Percentiles rank a stretch among this genome's conserved stretches.
phyloP scores from a whole-genome alignment of 169 alveolate species.

The Cyclospora cayetanensis region DNA sequence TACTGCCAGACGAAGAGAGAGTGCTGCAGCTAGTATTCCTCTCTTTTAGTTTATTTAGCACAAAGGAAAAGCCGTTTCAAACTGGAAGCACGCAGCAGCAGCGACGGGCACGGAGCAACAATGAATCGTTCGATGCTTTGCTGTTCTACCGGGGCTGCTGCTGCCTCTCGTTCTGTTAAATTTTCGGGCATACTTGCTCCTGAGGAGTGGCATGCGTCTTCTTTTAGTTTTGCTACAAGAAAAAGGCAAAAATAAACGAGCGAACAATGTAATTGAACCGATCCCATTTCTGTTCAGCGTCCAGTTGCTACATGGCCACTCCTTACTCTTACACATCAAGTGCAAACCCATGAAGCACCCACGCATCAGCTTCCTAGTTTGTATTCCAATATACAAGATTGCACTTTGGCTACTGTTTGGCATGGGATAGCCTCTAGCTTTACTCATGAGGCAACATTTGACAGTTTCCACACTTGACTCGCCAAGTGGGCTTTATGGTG shows the following conservation, averaged over 20 bases:
- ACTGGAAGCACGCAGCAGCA: no score
- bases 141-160: constrained; percentile 11
- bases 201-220: neutral
- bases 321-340: neutral
- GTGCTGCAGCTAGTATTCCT: neutral
- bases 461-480: no score
- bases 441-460: no score
- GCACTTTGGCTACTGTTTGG: no score
- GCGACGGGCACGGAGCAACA: neutral
- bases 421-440: no score
- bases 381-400: neutral
- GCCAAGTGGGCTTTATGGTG: no score
- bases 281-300: neutral
- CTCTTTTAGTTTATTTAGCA: neutral
- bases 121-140: neutral
- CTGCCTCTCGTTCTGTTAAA: neutral
- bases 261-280: no score
- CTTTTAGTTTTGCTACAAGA: neutral
- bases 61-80: neutral
- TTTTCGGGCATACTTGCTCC: no score
- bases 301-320: neutral
- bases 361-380: neutral
- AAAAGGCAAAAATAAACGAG: neutral
- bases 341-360: neutral
- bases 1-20: neutral